Evolutionary conservation across 495 filamentous ascomycete species (phyloP), one percentile per base, ranked within the genome.

Genomic region (Elasticomyces elasticus): DNA sequence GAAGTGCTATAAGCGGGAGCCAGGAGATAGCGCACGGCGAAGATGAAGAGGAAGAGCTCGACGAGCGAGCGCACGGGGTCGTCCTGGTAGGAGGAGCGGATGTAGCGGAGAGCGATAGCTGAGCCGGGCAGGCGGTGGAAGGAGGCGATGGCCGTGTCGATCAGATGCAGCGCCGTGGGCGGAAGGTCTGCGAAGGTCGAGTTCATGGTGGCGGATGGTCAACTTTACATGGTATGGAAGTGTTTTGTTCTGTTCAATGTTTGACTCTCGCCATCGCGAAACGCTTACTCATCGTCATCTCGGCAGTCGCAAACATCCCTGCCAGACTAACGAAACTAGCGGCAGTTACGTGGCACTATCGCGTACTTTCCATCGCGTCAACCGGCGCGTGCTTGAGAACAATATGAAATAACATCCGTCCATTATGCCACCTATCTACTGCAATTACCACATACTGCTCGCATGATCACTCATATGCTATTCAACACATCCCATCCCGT

Each of bases 11-110:
- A 98, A 38, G 83, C 86, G 1, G 94, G 90, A 33, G 89, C 83
- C 38, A 97, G 75, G 19, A 99, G 75, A 64, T 99, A 99, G 42
- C 90, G 80, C 20, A 99, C 81, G 47, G 90, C 91, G 71, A 99
- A 99, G 45, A 99, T 79, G 58, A 99, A 88, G 45, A 99, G 80
- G 51, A 97, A 83, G 33, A 99, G 74, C 68, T 99, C 92, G 59
- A 99, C 86, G 0, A 89, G 89, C 23, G 85, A 92, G 20, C 92
- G 84, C 51, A 97, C 79, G 12, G 92, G 92, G 54, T 99, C 92
- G 69, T 99, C 85, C 71, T 97, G 92, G 71, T 99, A 97, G 64
- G 89, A 95, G 31, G 87, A 92, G 67, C 86, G 86, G 59, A 99
- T 84, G 64, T 99, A 99, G 54, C 92, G 85, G 50, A 95, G 79